Conservation (phyloP, 2,329 filamentous ascomycete species). For the Ophiostoma tasmaniense region DNA sequence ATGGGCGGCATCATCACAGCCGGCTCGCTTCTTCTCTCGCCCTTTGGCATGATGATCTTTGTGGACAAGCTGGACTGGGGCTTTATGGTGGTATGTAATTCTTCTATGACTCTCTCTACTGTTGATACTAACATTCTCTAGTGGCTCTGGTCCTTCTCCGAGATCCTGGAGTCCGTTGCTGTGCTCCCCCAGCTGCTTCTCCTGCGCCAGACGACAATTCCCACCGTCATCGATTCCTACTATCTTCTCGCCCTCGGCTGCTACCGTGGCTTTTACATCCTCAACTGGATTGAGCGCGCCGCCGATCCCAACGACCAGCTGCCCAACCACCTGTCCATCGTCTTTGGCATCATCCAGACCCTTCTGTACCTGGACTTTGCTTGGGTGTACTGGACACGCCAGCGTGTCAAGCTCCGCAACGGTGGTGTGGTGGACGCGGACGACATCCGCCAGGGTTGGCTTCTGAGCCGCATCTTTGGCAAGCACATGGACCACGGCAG, state of each 20-base stretch:
- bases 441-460: conserved; percentile 76
- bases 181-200: conserved; percentile 86
- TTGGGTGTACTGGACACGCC: conserved; percentile 91
- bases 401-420: conserved; percentile 84
- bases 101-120: neutral
- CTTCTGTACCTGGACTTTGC: conserved; percentile 88
- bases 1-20: conserved; percentile 62
- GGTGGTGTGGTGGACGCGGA: conserved; percentile 86
- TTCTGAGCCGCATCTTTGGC: conserved; percentile 71
- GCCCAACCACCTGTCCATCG: conserved; percentile 64
- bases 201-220: conserved; percentile 87
- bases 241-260: conserved; percentile 82
- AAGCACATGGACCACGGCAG: conserved; percentile 45
- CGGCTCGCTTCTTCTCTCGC: conserved; percentile 58
- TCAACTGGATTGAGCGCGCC: conserved; percentile 78
- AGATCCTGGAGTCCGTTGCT: conserved; percentile 84
- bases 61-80: conserved; percentile 38
- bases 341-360: conserved; percentile 85
- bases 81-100: conserved; percentile 38
- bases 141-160: conserved; percentile 80
- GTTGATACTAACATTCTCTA: conserved; percentile 29
- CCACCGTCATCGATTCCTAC: conserved; percentile 93
- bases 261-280: conserved; percentile 80
- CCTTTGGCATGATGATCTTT: conserved; percentile 65
- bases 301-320: conserved; percentile 49